Conservation (phyloP, 192 early-diverging fungal species). For the Coemansia sp. region DNA sequence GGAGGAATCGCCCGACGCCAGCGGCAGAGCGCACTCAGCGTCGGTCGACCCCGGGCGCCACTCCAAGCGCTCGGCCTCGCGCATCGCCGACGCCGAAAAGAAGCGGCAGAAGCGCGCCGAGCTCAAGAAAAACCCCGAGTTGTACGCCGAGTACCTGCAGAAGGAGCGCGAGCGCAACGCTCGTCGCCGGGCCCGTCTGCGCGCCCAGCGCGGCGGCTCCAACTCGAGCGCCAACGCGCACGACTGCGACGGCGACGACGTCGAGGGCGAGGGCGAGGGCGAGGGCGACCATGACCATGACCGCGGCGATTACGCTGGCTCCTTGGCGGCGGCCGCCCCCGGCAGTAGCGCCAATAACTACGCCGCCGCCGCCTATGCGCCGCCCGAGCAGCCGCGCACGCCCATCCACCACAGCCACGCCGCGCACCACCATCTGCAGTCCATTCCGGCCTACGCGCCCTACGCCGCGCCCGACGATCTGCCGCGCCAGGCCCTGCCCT, state of each 20-base stretch:
- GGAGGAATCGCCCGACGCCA: conserved; percentile 27
- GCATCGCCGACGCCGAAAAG: conserved; percentile 52
- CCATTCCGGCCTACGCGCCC: conserved; percentile 19
- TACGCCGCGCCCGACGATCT: conserved; percentile 9
- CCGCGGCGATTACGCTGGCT: conserved; percentile 8
- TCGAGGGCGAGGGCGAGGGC: not conserved
- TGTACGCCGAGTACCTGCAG: conserved; percentile 53
- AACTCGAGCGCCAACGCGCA: conserved; percentile 23
- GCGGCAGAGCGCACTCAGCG: conserved; percentile 1
- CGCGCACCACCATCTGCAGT: not conserved
- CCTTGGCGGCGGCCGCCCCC: conserved; percentile 16
- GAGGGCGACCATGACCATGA: conserved; percentile 4
- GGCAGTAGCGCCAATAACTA: conserved; percentile 35
- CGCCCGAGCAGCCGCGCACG: conserved; percentile 5
- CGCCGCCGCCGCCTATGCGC: conserved; percentile 15
- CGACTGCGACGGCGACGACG: not conserved
- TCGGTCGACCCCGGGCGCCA: not conserved
- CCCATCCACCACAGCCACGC: not conserved
- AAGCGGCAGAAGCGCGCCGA: conserved; percentile 54
- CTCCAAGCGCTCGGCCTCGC: conserved; percentile 51
- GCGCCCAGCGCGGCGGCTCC: conserved; percentile 48
- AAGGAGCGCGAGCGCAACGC: conserved; percentile 54
- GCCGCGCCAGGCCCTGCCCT: conserved; percentile 17
- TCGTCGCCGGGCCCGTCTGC: conserved; percentile 46
- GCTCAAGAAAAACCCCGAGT: conserved; percentile 49